A percentile compares a stretch with the other conserved stretches of the same genome.
Evolutionary conservation across 257 asterid genomes (phyloP).

Genomic region (Solanum verrucosum): DNA sequence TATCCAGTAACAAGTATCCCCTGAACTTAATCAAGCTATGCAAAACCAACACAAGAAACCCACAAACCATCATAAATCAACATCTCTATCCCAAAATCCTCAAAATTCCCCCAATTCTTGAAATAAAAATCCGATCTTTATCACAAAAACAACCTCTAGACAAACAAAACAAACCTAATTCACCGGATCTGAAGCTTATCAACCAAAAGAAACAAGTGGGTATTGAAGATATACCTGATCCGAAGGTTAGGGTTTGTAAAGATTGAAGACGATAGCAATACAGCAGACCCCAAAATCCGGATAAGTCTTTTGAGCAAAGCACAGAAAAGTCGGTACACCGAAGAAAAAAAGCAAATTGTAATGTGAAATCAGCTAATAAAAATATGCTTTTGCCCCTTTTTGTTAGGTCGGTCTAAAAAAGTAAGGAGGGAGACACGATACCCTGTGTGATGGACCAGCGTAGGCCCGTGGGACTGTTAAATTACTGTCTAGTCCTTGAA

Average conservation of each 20-base stretch:
- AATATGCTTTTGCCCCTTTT: neutral
- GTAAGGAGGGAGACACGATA: neutral
- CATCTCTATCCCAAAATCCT: neutral
- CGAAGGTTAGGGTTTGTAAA: slow-evolving; percentile 21
- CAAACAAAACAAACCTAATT: neutral
- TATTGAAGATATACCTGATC: slow-evolving; percentile 18
- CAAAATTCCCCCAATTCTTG: neutral
- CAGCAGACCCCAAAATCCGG: slow-evolving; percentile 23
- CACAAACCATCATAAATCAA: neutral
- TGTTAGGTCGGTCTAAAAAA: neutral
- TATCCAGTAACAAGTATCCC: neutral
- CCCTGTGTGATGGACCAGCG: neutral
- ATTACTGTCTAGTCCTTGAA: neutral
- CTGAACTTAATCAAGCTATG: neutral
- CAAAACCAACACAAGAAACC: neutral
- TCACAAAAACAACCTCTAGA: neutral
- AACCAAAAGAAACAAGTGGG: neutral
- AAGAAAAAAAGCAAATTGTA: no score
- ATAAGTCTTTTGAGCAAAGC: slow-evolving; percentile 18
- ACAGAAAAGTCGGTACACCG: slow-evolving; percentile 2
- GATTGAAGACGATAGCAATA: neutral
- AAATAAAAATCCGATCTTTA: neutral
- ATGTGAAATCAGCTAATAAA: neutral
- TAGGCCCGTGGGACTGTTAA: neutral
- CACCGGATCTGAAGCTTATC: neutral